A percentile compares a stretch with the other conserved stretches of the same genome.
Evolutionary conservation across 495 filamentous ascomycete species (phyloP).

Genomic region (Penicillium macrosclerotiorum): DNA sequence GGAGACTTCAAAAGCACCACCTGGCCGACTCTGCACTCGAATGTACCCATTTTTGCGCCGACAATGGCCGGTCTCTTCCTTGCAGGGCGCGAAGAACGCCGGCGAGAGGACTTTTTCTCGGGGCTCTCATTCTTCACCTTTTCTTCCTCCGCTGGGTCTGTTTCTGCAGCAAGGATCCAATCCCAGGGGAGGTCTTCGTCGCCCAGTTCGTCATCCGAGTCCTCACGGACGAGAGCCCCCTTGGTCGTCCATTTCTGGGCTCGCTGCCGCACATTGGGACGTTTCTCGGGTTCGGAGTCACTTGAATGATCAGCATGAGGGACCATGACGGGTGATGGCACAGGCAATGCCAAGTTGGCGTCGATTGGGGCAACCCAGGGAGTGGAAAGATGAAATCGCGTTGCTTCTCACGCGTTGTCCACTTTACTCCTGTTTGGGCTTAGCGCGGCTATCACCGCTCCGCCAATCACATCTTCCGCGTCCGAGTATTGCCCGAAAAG

Average conservation of each 20-base stretch:
- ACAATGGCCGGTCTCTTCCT: constrained; percentile 54
- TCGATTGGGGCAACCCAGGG: not conserved
- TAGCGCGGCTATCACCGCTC: constrained; percentile 15
- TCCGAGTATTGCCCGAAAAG: not conserved
- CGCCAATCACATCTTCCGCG: constrained; percentile 10
- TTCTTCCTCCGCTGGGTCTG: constrained; percentile 24
- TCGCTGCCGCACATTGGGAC: constrained; percentile 33
- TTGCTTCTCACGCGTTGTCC: constrained; percentile 35
- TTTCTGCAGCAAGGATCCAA: constrained; percentile 71
- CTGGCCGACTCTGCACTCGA: constrained; percentile 79
- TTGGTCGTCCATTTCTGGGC: constrained; percentile 63
- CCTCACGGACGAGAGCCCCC: constrained; percentile 70
- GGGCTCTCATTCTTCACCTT: constrained; percentile 22
- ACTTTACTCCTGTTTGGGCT: constrained; percentile 36
- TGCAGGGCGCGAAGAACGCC: constrained; percentile 30
- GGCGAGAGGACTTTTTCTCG: constrained; percentile 29
- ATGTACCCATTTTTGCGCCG: constrained; percentile 81
- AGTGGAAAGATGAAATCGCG: constrained; percentile 15
- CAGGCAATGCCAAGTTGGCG: constrained; percentile 2
- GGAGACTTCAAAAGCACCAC: constrained; percentile 84
- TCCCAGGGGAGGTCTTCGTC: constrained; percentile 86
- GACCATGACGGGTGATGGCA: constrained; percentile 17
- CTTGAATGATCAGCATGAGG: constrained; percentile 15
- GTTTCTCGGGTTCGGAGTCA: constrained; percentile 11
- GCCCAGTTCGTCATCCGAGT: constrained; percentile 90